A percentile compares a stretch with the other conserved stretches of the same genome.
These are phyloP conservation scores for Blastobotrys illinoisensis DNA, from an alignment of 1,139 yeast species.

Conservation along the genomic window DNA sequence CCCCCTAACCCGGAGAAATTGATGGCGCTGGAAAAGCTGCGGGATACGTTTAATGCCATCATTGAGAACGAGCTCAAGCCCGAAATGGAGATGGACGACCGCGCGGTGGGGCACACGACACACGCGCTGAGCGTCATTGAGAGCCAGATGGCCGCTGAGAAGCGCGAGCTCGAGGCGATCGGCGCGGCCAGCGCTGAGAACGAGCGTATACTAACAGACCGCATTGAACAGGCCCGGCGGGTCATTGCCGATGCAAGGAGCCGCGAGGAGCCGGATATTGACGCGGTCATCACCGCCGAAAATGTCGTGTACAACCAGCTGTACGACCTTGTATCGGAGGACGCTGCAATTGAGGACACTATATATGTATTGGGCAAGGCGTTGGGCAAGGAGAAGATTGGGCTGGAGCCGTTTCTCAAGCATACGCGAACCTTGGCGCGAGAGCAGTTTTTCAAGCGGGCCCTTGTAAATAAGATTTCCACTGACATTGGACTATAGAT, in stretches of 20 bases:
- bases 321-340: conserved; percentile 62
- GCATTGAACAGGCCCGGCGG: conserved; percentile 27
- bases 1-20: conserved; percentile 38
- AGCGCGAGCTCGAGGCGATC: conserved; percentile 26
- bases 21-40: conserved; percentile 24
- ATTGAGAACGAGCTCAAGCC: conserved; percentile 18
- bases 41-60: conserved; percentile 12
- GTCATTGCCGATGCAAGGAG: conserved; percentile 31
- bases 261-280: conserved; percentile 36
- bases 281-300: conserved; percentile 42
- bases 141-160: conserved; percentile 28
- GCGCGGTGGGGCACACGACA: conserved; percentile 21
- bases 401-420: conserved; percentile 50
- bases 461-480: conserved; percentile 26
- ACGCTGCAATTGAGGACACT: conserved; percentile 65
- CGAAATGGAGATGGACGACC: conserved; percentile 28
- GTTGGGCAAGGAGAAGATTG: conserved; percentile 42
- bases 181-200: conserved; percentile 30
- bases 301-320: conserved; percentile 48
- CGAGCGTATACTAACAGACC: conserved; percentile 28
- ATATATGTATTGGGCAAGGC: conserved; percentile 55
- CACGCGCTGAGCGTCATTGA: conserved; percentile 29
- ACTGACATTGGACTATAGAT: conserved; percentile 7
- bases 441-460: conserved; percentile 54
- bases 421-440: conserved; percentile 63